phyloP scores from a whole-genome alignment of 768 basidiomycete genomes.

The Mycena alexandri region DNA sequence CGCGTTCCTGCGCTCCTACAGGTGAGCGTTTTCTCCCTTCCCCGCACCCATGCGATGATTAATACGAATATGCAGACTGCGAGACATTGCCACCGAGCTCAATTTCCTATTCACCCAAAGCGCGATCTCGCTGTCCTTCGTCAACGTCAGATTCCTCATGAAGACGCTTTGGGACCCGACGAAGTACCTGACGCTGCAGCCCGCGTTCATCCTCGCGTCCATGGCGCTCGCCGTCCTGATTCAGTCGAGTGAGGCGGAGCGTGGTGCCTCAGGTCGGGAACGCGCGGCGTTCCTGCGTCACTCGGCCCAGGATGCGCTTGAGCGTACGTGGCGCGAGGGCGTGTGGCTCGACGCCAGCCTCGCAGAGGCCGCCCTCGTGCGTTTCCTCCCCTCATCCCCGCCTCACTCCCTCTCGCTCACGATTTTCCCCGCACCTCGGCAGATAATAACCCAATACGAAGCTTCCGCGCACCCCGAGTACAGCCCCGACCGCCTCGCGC shows the following conservation, averaged over 20 bases:
- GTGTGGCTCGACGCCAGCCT: conserved; percentile 60
- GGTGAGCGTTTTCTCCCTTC: conserved; percentile 2
- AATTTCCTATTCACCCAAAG: conserved; percentile 21
- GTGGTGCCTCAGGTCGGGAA: conserved; percentile 55
- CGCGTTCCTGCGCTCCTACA: conserved; percentile 29
- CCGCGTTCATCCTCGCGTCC: conserved; percentile 62
- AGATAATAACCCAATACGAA: conserved; percentile 68
- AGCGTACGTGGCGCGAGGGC: conserved; percentile 54
- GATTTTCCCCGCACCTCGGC: neutral
- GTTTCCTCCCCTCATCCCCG: no score
- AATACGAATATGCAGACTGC: conserved; percentile 9
- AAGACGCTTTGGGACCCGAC: conserved; percentile 54
- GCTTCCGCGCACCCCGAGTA: conserved; percentile 65
- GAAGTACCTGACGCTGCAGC: conserved; percentile 59
- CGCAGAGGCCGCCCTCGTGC: conserved; percentile 66
- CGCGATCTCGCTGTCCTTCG: conserved; percentile 54
- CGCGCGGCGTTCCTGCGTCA: conserved; percentile 60
- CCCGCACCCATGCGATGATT: neutral
- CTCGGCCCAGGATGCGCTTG: conserved; percentile 58
- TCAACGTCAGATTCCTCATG: conserved; percentile 57
- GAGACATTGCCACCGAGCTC: conserved; percentile 33
- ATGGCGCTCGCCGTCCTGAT: conserved; percentile 64
- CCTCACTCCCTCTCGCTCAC: neutral
- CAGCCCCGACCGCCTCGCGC: conserved; percentile 55
- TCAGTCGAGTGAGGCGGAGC: conserved; percentile 63